These are phyloP conservation scores for Colletotrichum incanum DNA, from an alignment of 2,329 filamentous ascomycete species.

Conservation along the genomic window DNA sequence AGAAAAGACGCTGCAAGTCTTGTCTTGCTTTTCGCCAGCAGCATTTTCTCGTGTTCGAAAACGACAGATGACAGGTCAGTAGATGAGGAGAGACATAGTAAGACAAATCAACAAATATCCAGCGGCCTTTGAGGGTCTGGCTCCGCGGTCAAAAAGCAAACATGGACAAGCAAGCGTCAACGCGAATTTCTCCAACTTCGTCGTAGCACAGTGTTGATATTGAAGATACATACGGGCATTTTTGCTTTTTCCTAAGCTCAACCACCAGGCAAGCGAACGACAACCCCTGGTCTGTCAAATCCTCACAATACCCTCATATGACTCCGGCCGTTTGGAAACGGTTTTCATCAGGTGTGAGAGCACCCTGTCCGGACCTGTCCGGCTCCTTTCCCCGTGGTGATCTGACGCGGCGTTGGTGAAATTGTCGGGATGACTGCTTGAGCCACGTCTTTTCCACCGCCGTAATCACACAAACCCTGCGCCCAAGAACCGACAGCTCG, in stretches of 20 bases:
- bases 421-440: constrained; percentile 21
- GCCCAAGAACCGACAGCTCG: constrained; percentile 15
- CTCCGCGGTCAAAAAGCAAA: constrained; percentile 34
- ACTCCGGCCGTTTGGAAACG: constrained; percentile 32
- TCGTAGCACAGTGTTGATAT: constrained; percentile 24
- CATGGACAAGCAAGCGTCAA: constrained; percentile 18
- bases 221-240: constrained; percentile 23
- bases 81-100: constrained; percentile 23
- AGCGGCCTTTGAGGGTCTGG: constrained; percentile 13
- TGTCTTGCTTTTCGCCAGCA: constrained; percentile 26
- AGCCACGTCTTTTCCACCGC: constrained; percentile 13
- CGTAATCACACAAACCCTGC: constrained; percentile 26
- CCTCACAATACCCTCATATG: constrained; percentile 9
- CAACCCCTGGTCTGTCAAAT: constrained; percentile 35
- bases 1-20: neutral
- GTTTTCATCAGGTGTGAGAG: constrained; percentile 13
- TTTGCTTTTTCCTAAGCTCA: constrained; percentile 23
- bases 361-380: constrained; percentile 33
- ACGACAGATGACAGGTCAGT: constrained; percentile 37
- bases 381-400: constrained; percentile 35
- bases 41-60: constrained; percentile 29
- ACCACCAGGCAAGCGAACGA: constrained; percentile 7
- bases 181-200: neutral
- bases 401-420: constrained; percentile 18
- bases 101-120: constrained; percentile 36